Evolutionary conservation across 106 monocot genomes (phyloP).

Genomic region (Dioscorea dumetorum): DNA sequence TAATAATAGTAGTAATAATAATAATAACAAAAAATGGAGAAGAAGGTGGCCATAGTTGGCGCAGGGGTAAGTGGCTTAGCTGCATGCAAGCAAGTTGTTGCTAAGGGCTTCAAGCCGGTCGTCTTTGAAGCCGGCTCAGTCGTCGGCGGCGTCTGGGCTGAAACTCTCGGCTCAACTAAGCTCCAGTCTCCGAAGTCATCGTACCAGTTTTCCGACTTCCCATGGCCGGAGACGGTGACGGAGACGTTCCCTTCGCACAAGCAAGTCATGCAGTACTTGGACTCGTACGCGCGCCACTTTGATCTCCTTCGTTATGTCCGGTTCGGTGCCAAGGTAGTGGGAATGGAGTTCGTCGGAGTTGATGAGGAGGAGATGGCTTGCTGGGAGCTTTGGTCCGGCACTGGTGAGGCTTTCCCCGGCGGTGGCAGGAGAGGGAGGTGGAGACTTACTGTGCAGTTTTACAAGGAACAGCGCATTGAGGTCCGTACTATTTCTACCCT

Average conservation of each 20-base stretch:
- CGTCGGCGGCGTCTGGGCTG: constrained; percentile 50
- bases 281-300: constrained; percentile 30
- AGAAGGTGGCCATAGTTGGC: constrained; percentile 39
- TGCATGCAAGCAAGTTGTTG: constrained; percentile 30
- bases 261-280: constrained; percentile 34
- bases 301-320: constrained; percentile 13
- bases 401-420: constrained; percentile 26
- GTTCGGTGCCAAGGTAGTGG: constrained; percentile 24
- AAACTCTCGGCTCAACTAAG: constrained; percentile 24
- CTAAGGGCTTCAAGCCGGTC: constrained; percentile 25
- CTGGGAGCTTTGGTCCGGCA: constrained; percentile 42
- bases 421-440: constrained; percentile 14
- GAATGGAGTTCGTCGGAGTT: constrained; percentile 27
- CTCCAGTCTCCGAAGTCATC: constrained; percentile 33
- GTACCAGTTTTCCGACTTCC: constrained; percentile 48
- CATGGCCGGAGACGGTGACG: constrained; percentile 29
- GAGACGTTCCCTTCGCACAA: constrained; percentile 20
- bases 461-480: background rate
- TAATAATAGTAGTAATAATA: too few species aligned
- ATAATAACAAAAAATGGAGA: constrained; percentile 10
- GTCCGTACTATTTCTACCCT: too few species aligned
- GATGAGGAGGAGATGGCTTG: constrained; percentile 21
- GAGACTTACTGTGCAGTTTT: constrained; percentile 22
- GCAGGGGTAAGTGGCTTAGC: constrained; percentile 54
- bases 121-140: constrained; percentile 31